Percentiles rank a stretch among this genome's conserved stretches.
These are phyloP conservation scores for Candida patagonica DNA, from an alignment of 805 yeast genomes.

Conservation along the genomic window DNA sequence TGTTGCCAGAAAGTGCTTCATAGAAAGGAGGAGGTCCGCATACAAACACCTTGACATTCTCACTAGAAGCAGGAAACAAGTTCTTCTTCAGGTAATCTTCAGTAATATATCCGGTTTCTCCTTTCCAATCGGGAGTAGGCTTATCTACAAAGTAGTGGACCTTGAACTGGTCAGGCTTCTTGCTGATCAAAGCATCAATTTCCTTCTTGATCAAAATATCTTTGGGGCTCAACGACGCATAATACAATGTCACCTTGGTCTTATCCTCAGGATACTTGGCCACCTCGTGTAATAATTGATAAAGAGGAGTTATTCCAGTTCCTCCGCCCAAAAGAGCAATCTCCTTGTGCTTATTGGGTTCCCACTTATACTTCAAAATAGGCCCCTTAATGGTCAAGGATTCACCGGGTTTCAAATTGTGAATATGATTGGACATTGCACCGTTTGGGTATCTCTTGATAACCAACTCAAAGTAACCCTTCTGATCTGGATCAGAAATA, in stretches of 20 bases:
- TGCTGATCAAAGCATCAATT: conserved; percentile 56
- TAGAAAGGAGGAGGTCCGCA: conserved; percentile 96
- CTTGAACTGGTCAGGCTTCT: conserved; percentile 69
- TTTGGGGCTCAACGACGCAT: conserved; percentile 67
- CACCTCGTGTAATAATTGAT: conserved; percentile 72
- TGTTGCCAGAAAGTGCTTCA: conserved; percentile 78
- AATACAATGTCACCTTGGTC: conserved; percentile 75
- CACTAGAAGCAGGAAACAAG: conserved; percentile 56
- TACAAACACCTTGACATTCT: conserved; percentile 66
- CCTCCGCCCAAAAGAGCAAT: conserved; percentile 92
- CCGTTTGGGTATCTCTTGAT: conserved; percentile 82
- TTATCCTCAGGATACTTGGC: conserved; percentile 75
- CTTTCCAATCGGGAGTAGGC: conserved; percentile 39
- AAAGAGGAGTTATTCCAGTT: conserved; percentile 92
- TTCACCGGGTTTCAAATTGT: conserved; percentile 64
- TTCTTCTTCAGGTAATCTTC: conserved; percentile 57
- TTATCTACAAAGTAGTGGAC: conserved; percentile 75
- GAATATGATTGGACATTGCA: conserved; percentile 69
- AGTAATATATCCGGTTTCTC: conserved; percentile 66
- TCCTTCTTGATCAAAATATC: conserved; percentile 77
- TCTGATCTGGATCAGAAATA: conserved; percentile 53
- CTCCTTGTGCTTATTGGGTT: conserved; percentile 70
- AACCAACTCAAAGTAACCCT: conserved; percentile 71
- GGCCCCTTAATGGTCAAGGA: conserved; percentile 92
- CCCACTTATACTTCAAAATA: conserved; percentile 82